These are phyloP conservation scores for Parachlorella kessleri DNA, from an alignment of 139 green algal species.

Conservation along the genomic window DNA sequence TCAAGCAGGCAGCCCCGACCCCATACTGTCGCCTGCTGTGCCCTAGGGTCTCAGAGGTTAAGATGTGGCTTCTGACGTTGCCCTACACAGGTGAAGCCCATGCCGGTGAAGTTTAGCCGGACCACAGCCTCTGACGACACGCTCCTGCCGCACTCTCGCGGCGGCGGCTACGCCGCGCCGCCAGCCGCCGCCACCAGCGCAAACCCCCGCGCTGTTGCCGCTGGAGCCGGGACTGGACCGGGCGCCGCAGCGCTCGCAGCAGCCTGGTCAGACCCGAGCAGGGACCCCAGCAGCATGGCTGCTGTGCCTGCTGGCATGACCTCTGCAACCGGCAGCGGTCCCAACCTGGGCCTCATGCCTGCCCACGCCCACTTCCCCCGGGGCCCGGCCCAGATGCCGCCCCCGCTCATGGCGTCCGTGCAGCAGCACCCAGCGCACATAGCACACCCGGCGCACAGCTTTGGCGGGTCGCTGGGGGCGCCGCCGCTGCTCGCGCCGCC, in stretches of 20 bases:
- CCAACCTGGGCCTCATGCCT: neutral
- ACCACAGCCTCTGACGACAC: neutral
- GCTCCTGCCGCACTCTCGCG: neutral
- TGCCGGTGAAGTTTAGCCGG: neutral
- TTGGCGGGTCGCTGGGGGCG: neutral
- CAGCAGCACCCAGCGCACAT: no score
- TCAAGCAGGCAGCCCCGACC: no score
- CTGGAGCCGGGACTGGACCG: neutral
- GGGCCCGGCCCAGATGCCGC: neutral
- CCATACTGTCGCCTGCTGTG: no score
- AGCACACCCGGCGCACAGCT: conserved; percentile 1
- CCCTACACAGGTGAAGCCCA: neutral
- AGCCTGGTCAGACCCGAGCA: neutral
- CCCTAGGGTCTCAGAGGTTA: no score
- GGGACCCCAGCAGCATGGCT: neutral
- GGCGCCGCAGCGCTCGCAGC: neutral
- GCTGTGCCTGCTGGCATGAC: neutral
- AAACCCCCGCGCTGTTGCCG: neutral
- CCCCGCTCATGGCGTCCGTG: neutral
- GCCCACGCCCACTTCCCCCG: neutral
- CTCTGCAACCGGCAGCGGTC: no score
- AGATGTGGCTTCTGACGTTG: no score
- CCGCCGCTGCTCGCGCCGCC: neutral
- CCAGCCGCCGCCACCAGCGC: no score
- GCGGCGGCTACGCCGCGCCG: no score